Percentiles rank a stretch among this genome's conserved stretches.
Evolutionary conservation across 2,329 filamentous ascomycete genomes (phyloP).

Genomic region (Neofusicoccum kwambonambiense): DNA sequence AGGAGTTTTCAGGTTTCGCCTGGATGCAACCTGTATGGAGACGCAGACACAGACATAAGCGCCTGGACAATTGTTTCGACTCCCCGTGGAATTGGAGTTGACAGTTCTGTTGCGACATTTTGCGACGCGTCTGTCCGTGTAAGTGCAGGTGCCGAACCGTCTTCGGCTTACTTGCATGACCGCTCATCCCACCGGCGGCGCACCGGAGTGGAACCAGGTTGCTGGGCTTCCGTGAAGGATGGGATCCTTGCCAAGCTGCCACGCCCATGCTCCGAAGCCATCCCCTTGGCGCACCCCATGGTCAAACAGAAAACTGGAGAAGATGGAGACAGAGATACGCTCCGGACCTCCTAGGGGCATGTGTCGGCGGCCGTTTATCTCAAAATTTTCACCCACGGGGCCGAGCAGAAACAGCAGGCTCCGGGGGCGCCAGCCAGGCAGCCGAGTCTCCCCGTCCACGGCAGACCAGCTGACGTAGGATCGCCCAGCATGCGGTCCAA

Average conservation of each 20-base stretch:
- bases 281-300: slow-evolving; percentile 4
- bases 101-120: too few species aligned
- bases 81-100: too few species aligned
- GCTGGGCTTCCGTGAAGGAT: background rate
- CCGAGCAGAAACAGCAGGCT: background rate
- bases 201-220: slow-evolving; percentile 3
- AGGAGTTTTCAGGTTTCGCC: too few species aligned
- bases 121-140: too few species aligned
- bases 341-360: slow-evolving; percentile 5
- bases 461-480: background rate
- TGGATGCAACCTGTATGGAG: too few species aligned
- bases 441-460: background rate
- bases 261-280: background rate
- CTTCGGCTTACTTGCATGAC: too few species aligned
- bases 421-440: background rate
- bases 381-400: background rate
- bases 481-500: background rate
- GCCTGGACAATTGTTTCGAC: too few species aligned
- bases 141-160: background rate
- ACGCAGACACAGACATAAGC: too few species aligned
- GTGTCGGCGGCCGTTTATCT: background rate
- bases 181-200: background rate
- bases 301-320: slow-evolving; percentile 14
- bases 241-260: background rate
- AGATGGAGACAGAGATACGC: background rate